Base-by-base conservation (phyloP, 1,139 yeast genomes). In the Blastobotrys apis region DNA sequence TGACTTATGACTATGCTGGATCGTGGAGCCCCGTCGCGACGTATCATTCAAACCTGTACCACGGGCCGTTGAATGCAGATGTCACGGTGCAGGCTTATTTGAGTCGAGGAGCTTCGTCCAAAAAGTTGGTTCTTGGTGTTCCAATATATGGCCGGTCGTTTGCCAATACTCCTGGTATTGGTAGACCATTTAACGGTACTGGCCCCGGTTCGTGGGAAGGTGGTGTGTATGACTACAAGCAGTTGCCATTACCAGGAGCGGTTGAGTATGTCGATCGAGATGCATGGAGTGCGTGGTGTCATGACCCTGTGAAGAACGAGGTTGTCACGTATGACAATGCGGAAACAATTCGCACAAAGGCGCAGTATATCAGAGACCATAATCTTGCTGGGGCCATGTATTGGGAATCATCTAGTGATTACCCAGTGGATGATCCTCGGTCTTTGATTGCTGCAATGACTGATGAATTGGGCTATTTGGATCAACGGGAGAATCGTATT, bases 391-490 rank as follows among this genome's bases (percentile, higher is more conserved):
- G 97, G 1, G 95, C 86, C 0, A 81, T 92, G 80, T 88, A 87
- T 82, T 92, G 97, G 97, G 96, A 88, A 57, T 82, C 95, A 0
- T 73, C 81, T 44, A 95, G 95, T 0, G 95, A 87, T 57, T 49
- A 45, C 19, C 55, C 67, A 0, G 50, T 48, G 5, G 39, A 37
- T 8, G 48, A 59, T 30, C 49, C 50, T 6, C 45, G 56, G 22
- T 61, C 64, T 2, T 45, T 64, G 20, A 53, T 65, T 10, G 51
- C 52, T 5, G 46, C 61, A 1, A 59, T 60, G 40, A 52, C 62
- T 1, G 37, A 53, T 12, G 47, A 44, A 4, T 23, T 62, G 19
- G 44, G 17, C 22, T 42, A 17, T 20, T 32, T 53, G 41, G 53
- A 50, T 23, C 30, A 35, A 27, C 47, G 45, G 37, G 45, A 37